phyloP scores from a whole-genome alignment of 352 stramenopile genomes.

The Phytophthora pistaciae region DNA sequence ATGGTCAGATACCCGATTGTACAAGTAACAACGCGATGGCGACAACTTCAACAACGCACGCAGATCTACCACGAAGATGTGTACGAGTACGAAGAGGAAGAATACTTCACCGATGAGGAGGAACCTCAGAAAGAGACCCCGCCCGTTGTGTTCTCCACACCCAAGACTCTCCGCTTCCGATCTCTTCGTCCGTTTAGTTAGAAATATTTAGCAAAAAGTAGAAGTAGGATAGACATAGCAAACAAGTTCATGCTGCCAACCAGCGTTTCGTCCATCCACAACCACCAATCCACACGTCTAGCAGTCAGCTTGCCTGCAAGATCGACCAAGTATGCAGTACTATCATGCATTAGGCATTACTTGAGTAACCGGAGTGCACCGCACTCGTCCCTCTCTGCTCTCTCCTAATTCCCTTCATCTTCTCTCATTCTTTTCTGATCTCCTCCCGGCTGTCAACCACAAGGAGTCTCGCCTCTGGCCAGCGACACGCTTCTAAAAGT shows the following conservation, averaged over 20 bases:
- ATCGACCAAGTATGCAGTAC: conserved; percentile 33
- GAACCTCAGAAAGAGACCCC: conserved; percentile 32
- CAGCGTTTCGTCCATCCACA: not conserved
- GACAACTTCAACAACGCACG: conserved; percentile 10
- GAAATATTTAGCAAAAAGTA: conserved; percentile 37
- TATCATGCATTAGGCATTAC: conserved; percentile 47
- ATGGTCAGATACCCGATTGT: conserved; percentile 55
- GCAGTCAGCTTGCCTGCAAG: not conserved
- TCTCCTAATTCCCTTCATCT: conserved; percentile 15
- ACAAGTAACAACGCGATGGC: conserved; percentile 28
- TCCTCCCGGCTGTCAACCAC: conserved; percentile 13
- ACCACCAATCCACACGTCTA: not conserved
- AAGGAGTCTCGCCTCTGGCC: conserved; percentile 12
- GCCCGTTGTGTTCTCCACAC: conserved; percentile 28
- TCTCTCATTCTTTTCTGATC: conserved; percentile 10
- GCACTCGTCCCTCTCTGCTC: conserved; percentile 4
- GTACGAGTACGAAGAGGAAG: conserved; percentile 21
- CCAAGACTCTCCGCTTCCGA: conserved; percentile 33
- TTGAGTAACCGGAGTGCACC: conserved; percentile 24
- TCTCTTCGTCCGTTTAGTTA: conserved; percentile 31
- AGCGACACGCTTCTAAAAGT: conserved; percentile 83
- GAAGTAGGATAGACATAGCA: not conserved
- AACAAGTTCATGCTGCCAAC: conserved; percentile 4
- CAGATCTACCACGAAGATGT: conserved; percentile 11
- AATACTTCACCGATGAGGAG: conserved; percentile 26